These are phyloP conservation scores for Myxozyma melibiosi DNA, from an alignment of 805 yeast species.

Conservation along the genomic window DNA sequence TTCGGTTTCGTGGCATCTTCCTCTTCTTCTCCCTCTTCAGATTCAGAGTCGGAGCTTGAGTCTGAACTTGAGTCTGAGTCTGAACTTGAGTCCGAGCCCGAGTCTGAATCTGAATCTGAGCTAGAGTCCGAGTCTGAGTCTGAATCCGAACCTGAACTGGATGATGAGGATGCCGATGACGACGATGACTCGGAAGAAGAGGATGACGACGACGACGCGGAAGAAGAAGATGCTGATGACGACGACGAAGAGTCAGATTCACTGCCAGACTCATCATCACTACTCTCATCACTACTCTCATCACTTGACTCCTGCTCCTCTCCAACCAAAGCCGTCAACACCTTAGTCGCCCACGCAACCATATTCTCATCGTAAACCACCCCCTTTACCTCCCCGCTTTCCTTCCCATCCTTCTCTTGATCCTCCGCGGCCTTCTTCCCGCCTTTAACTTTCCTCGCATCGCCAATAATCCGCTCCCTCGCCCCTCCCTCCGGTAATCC, in stretches of 20 bases:
- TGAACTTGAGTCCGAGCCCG: neutral
- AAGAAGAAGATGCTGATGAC: neutral
- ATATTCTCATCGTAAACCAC: neutral
- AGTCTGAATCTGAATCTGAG: neutral
- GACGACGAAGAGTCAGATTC: neutral
- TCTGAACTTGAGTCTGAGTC: constrained; percentile 1
- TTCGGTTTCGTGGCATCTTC: neutral
- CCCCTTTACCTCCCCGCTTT: neutral
- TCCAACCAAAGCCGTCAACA: neutral
- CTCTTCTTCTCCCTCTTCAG: no score
- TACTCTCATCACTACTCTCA: neutral
- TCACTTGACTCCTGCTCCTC: neutral
- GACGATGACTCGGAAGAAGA: neutral
- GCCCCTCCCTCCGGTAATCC: constrained; percentile 20
- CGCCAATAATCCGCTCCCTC: constrained; percentile 13
- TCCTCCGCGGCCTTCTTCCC: neutral
- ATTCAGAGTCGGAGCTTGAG: neutral
- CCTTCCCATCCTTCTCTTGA: neutral
- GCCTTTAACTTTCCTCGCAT: constrained; percentile 7
- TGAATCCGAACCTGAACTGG: constrained; percentile 1
- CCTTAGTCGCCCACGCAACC: constrained; percentile 10
- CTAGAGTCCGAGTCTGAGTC: no score
- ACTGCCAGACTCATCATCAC: neutral
- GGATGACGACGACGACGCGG: neutral
- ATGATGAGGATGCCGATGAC: neutral